phyloP scores from a whole-genome alignment of 108 stramenopile genomes.

The Cyclotella baltica region DNA sequence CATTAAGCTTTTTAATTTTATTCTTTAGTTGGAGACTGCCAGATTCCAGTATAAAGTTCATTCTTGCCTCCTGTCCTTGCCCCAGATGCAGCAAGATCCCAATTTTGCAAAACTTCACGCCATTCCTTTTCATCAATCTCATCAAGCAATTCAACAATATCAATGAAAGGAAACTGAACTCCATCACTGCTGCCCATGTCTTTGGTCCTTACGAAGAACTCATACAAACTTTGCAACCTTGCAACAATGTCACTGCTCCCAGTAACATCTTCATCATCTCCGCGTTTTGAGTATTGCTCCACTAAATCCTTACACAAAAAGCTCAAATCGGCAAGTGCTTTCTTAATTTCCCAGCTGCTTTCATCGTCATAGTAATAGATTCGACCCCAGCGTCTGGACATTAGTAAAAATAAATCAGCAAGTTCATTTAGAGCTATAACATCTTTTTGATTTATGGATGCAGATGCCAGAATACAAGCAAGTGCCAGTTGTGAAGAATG shows the following conservation, averaged over 20 bases:
- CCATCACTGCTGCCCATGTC: background rate
- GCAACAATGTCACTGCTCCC: background rate
- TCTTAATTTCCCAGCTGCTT: slow-evolving; percentile 8
- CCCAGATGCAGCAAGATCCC: slow-evolving; percentile 13
- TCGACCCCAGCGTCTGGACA: slow-evolving; percentile 30
- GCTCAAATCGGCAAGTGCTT: background rate
- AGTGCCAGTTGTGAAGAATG: slow-evolving; percentile 46
- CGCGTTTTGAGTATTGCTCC: background rate
- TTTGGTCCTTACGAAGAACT: slow-evolving; percentile 11
- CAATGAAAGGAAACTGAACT: slow-evolving; percentile 6
- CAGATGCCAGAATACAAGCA: slow-evolving; percentile 31
- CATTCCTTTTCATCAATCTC: slow-evolving; percentile 6
- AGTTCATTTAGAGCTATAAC: slow-evolving; percentile 18
- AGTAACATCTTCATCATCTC: background rate
- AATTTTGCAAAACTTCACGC: background rate
- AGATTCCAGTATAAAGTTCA: slow-evolving; percentile 2
- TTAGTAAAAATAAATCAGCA: slow-evolving; percentile 30
- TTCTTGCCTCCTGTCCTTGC: background rate
- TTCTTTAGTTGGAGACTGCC: background rate
- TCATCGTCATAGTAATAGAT: slow-evolving; percentile 17
- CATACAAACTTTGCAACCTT: background rate
- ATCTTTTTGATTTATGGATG: slow-evolving; percentile 32
- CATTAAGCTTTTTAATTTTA: no score
- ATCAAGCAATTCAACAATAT: slow-evolving; percentile 17
- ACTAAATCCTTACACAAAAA: background rate